phyloP scores from a whole-genome alignment of 306 rosid genomes.

The Quercus ilex region DNA sequence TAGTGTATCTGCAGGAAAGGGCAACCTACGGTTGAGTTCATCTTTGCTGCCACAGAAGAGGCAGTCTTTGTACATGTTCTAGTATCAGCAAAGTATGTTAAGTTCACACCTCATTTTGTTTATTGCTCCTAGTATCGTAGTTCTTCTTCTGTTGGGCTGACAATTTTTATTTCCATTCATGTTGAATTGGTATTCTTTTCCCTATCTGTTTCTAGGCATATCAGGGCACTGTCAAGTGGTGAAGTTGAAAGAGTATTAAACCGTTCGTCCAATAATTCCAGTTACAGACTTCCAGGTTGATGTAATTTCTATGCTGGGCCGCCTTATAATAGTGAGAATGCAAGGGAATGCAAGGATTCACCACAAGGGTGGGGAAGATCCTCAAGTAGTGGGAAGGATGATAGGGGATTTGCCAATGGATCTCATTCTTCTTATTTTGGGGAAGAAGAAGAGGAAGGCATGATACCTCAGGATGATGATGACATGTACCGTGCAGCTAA shows the following conservation, averaged over 20 bases:
- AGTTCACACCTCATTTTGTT: slow-evolving; percentile 12
- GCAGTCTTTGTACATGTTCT: slow-evolving; percentile 82
- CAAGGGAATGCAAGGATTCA: slow-evolving; percentile 20
- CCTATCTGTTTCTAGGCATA: slow-evolving; percentile 49
- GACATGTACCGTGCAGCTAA: slow-evolving; percentile 10
- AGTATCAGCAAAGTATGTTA: slow-evolving; percentile 73
- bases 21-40: slow-evolving; percentile 78
- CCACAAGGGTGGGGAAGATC: slow-evolving; percentile 36
- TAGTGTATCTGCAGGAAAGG: slow-evolving; percentile 70
- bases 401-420: slow-evolving; percentile 25
- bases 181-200: not conserved
- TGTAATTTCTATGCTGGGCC: slow-evolving; percentile 16
- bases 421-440: slow-evolving; percentile 34
- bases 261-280: slow-evolving; percentile 48
- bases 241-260: slow-evolving; percentile 72
- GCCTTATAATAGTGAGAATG: not conserved
- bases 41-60: slow-evolving; percentile 90
- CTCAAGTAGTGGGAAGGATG: not conserved
- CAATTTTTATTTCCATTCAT: not conserved
- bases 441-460: slow-evolving; percentile 77
- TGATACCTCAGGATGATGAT: slow-evolving; percentile 48
- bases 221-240: slow-evolving; percentile 62
- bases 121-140: not conserved
- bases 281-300: slow-evolving; percentile 81
- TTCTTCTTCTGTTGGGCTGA: not conserved